Evolutionary conservation across 257 asterid genomes (phyloP).

Genomic region (Solanum gracilifrons): DNA sequence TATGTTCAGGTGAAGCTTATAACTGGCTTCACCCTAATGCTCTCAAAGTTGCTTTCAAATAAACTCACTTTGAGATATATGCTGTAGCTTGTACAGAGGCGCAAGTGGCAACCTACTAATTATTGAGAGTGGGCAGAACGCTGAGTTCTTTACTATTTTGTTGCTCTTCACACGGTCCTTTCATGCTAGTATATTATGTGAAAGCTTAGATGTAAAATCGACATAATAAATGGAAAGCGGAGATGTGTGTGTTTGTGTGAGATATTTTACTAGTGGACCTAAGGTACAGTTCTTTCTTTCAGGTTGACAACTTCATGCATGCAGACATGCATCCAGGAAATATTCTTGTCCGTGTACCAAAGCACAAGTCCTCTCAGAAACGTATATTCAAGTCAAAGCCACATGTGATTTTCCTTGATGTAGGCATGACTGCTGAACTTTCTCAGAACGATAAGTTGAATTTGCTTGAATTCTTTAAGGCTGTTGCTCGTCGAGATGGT

Average conservation of each 20-base stretch:
- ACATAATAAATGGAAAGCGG: neutral
- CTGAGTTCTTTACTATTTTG: neutral
- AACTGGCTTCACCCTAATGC: neutral
- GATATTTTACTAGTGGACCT: neutral
- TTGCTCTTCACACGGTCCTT: neutral
- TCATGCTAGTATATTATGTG: neutral
- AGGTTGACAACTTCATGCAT: slow-evolving; percentile 82
- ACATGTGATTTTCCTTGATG: slow-evolving; percentile 64
- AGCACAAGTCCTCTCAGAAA: slow-evolving; percentile 40
- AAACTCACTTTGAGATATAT: neutral
- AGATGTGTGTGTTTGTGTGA: neutral
- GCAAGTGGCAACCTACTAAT: neutral
- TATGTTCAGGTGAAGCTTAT: neutral
- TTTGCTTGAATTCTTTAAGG: slow-evolving; percentile 57
- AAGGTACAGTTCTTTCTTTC: slow-evolving; percentile 5
- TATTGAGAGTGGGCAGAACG: neutral
- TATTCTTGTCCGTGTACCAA: slow-evolving; percentile 58
- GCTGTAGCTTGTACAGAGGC: neutral
- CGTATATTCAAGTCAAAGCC: slow-evolving; percentile 56
- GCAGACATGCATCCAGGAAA: slow-evolving; percentile 93
- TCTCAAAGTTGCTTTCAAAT: neutral
- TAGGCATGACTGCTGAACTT: slow-evolving; percentile 88
- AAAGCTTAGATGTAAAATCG: neutral
- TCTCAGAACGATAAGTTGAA: slow-evolving; percentile 45
- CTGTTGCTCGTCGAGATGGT: slow-evolving; percentile 78